These are phyloP conservation scores for Podospora tetraspora DNA, from an alignment of 495 filamentous ascomycete genomes.

Conservation along the genomic window DNA sequence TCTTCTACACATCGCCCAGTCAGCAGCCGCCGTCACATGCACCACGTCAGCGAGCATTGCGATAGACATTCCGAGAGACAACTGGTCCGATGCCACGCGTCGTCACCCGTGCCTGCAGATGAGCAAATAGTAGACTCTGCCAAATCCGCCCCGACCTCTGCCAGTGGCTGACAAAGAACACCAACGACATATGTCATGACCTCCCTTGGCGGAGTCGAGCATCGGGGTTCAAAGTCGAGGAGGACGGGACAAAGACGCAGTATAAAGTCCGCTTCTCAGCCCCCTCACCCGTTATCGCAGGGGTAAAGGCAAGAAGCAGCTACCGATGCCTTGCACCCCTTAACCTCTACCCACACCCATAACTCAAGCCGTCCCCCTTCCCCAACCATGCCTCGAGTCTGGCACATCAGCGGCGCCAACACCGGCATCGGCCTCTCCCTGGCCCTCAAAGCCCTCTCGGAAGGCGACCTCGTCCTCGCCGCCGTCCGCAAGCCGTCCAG, in stretches of 20 bases:
- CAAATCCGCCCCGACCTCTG: not conserved
- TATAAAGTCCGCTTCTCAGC: not conserved
- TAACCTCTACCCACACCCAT: not conserved
- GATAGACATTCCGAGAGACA: not conserved
- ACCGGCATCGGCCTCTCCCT: conserved; percentile 48
- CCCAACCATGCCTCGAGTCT: conserved; percentile 13
- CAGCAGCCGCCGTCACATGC: not conserved
- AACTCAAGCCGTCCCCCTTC: not conserved
- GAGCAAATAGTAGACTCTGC: not conserved
- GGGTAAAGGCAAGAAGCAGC: not conserved
- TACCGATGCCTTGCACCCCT: not conserved
- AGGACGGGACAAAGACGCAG: not conserved
- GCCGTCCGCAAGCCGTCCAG: conserved; percentile 25
- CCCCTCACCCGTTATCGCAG: not conserved
- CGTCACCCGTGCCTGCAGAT: not conserved
- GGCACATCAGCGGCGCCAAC: conserved; percentile 51
- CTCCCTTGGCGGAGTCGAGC: not conserved
- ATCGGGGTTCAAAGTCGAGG: not conserved
- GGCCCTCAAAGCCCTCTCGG: conserved; percentile 35
- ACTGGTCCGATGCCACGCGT: not conserved
- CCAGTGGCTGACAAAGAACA: not conserved
- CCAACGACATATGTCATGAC: not conserved
- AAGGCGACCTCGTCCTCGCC: conserved; percentile 46
- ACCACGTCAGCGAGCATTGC: not conserved
- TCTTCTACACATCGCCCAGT: not conserved